A percentile compares a stretch with the other conserved stretches of the same genome.
Evolutionary conservation across 2,329 filamentous ascomycete genomes (phyloP).

Genomic region (Aspergillus tamarii): DNA sequence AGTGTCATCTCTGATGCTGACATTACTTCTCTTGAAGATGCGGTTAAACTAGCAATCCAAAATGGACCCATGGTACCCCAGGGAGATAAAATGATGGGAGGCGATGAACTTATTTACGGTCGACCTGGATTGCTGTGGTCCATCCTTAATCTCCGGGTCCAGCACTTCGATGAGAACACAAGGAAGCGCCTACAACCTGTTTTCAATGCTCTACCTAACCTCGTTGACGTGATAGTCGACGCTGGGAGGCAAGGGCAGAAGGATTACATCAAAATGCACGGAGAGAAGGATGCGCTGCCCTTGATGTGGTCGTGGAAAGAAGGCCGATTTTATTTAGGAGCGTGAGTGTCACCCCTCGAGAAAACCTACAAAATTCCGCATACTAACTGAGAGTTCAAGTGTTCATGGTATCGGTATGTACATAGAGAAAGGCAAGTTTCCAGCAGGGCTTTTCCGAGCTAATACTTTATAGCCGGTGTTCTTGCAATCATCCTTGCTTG

Average conservation of each 20-base stretch:
- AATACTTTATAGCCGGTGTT: conserved; percentile 36
- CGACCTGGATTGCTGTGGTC: conserved; percentile 43
- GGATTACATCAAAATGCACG: conserved; percentile 35
- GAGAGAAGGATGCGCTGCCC: conserved; percentile 35
- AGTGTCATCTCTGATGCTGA: conserved; percentile 30
- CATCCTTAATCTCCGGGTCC: conserved; percentile 38
- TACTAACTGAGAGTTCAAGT: conserved; percentile 22
- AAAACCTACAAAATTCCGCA: neutral
- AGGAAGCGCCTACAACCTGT: conserved; percentile 25
- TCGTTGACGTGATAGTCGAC: conserved; percentile 38
- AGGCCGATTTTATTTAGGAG: conserved; percentile 40
- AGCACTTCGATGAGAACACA: conserved; percentile 26
- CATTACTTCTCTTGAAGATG: conserved; percentile 32
- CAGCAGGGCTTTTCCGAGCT: neutral
- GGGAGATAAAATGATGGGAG: conserved; percentile 33
- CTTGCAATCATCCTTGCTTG: conserved; percentile 41
- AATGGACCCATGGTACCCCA: conserved; percentile 33
- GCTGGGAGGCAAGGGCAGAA: conserved; percentile 36
- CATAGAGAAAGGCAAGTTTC: neutral
- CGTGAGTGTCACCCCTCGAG: conserved; percentile 31
- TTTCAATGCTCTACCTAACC: conserved; percentile 32
- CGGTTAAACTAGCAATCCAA: conserved; percentile 32
- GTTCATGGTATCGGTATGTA: conserved; percentile 32
- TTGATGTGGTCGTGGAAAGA: conserved; percentile 47
- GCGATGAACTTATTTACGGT: conserved; percentile 45